phyloP scores from a whole-genome alignment of 805 yeast species.

The Saccharomycopsis microspora region DNA sequence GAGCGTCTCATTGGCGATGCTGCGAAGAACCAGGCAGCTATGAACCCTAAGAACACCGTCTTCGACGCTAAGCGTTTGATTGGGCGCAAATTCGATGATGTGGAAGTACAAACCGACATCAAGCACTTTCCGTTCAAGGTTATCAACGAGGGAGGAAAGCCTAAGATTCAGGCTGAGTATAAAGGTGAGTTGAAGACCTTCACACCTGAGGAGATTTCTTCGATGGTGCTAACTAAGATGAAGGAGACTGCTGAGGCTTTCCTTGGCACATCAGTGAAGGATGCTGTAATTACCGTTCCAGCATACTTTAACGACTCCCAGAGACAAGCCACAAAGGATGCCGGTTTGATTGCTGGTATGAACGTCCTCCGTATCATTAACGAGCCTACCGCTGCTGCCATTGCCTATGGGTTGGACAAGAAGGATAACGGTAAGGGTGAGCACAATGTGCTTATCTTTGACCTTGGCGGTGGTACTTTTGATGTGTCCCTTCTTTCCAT shows the following conservation, averaged over 20 bases:
- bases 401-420: slow-evolving; percentile 86
- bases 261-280: slow-evolving; percentile 74
- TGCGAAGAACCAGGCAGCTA: slow-evolving; percentile 97
- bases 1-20: slow-evolving; percentile 97
- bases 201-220: slow-evolving; percentile 91
- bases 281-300: slow-evolving; percentile 94
- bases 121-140: slow-evolving; percentile 88
- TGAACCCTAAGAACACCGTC: slow-evolving; percentile 88
- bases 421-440: slow-evolving; percentile 53
- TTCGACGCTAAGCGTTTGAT: slow-evolving; percentile 94
- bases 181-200: slow-evolving; percentile 79
- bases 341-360: slow-evolving; percentile 92
- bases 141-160: slow-evolving; percentile 71
- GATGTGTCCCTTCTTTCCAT: slow-evolving; percentile 72
- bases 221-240: slow-evolving; percentile 89
- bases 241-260: slow-evolving; percentile 86
- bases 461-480: slow-evolving; percentile 82
- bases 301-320: slow-evolving; percentile 97
- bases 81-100: slow-evolving; percentile 72
- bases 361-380: slow-evolving; percentile 90
- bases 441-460: slow-evolving; percentile 65
- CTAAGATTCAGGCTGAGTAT: slow-evolving; percentile 76
- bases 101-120: slow-evolving; percentile 66
- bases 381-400: slow-evolving; percentile 98
- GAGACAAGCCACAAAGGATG: slow-evolving; percentile 97